Base-by-base conservation (phyloP, 1,139 yeast genomes). In the Hemisphaericaspora lyxosophila region DNA sequence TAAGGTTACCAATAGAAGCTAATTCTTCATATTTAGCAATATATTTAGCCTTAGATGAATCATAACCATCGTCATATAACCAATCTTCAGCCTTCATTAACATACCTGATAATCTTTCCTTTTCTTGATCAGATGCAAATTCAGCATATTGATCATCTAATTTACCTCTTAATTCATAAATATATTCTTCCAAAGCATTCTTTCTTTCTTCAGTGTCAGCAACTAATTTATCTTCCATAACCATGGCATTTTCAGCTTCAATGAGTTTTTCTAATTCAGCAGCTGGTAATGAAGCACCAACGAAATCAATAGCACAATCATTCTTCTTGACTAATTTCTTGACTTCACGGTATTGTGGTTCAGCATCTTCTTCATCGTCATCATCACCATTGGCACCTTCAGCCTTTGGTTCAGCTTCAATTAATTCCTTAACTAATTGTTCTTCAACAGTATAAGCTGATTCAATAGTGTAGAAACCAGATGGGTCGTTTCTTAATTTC, bases 151-250 rank as follows among this genome's bases (percentile, higher is more conserved):
- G 83, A 42, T 89, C 98, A 45, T 90, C 97, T 59, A 94, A 78
- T 75, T 94, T 92, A 63, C 96, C 96, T 75, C 98, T 87, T 67
- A 92, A 82, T 57, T 88, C 95, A 73, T 92, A 92, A 59, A 94
- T 92, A 79, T 92, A 92, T 75, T 92, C 98, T 76, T 92, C 98
- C 49, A 94, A 79, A 51, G 96, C 94, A 66, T 92, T 92, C 86
- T 92, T 92, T 70, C 90, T 88, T 73, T 92, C 97, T 75, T 92
- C 98, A 51, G 98, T 94, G 73, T 92, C 97, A 53, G 95, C 95
- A 51, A 92, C 97, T 55, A 92, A 82, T 75, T 89, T 92, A 72
- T 94, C 99, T 62, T 84, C 90, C 62, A 88, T 79, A 49, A 80
- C 76, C 82, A 92, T 71, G 62, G 85, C 76, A 59, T 81, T 80